phyloP scores from a whole-genome alignment of 345 rosid genomes.

The Iberis pinnata region DNA sequence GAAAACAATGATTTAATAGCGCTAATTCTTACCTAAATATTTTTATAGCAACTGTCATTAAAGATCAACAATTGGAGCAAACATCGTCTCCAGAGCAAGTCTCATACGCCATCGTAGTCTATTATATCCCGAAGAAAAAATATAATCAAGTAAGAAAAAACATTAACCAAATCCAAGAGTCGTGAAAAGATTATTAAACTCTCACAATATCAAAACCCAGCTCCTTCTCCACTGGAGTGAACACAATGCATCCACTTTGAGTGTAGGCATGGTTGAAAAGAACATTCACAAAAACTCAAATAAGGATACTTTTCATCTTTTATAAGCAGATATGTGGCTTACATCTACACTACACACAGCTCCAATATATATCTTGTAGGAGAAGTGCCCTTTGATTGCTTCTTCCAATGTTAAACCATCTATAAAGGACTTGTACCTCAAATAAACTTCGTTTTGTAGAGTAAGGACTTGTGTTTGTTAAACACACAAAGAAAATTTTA shows the following conservation, averaged over 20 bases:
- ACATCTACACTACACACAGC: conserved; percentile 82
- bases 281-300: too few species aligned
- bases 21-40: too few species aligned
- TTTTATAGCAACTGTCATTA: conserved; percentile 79
- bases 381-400: conserved; percentile 54
- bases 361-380: conserved; percentile 81
- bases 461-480: too few species aligned
- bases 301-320: too few species aligned
- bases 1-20: too few species aligned
- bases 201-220: conserved; percentile 73
- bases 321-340: background rate
- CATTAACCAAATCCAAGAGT: background rate
- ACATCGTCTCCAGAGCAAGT: conserved; percentile 90
- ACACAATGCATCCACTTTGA: conserved; percentile 62
- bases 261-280: conserved; percentile 69
- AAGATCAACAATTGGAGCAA: conserved; percentile 89
- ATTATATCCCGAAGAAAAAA: conserved; percentile 58
- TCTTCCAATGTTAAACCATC: conserved; percentile 49
- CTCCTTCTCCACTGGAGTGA: conserved; percentile 86
- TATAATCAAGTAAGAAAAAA: conserved; percentile 3
- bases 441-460: conserved; percentile 59
- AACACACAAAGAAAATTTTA: too few species aligned
- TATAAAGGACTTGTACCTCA: conserved; percentile 72
- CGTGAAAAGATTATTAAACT: conserved; percentile 23
- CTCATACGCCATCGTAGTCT: conserved; percentile 85